A percentile compares a stretch with the other conserved stretches of the same genome.
Conservation (phyloP, 2,329 filamentous ascomycete genomes). For the Eurotiales sp. region DNA sequence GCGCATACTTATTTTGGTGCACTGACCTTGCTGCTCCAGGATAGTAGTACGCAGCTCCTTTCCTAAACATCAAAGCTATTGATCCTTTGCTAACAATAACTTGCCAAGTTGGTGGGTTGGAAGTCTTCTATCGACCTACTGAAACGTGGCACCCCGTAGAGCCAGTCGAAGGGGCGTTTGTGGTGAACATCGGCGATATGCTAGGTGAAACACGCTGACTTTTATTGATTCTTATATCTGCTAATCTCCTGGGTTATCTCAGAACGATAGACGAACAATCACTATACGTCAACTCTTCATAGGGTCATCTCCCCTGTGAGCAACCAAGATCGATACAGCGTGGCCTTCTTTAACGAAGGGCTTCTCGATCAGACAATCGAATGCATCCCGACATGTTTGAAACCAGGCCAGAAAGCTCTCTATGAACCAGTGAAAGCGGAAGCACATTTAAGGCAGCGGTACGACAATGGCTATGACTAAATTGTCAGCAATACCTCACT, state of each 20-base stretch:
- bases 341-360: constrained; percentile 56
- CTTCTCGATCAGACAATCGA: constrained; percentile 43
- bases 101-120: constrained; percentile 42
- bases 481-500: neutral
- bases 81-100: constrained; percentile 8
- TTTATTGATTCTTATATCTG: constrained; percentile 52
- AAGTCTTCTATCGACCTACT: constrained; percentile 48
- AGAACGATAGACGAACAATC: constrained; percentile 50
- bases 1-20: constrained; percentile 56
- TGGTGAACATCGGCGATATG: constrained; percentile 53
- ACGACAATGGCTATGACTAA: constrained; percentile 23
- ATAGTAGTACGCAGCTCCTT: constrained; percentile 27
- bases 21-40: constrained; percentile 55
- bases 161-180: constrained; percentile 46
- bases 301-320: constrained; percentile 21
- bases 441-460: constrained; percentile 27
- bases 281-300: constrained; percentile 3
- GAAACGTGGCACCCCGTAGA: constrained; percentile 45
- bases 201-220: constrained; percentile 40
- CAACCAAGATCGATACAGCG: constrained; percentile 50
- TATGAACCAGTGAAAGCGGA: constrained; percentile 33
- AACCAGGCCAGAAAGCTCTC: constrained; percentile 26
- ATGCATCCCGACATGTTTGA: constrained; percentile 33
- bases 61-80: constrained; percentile 17
- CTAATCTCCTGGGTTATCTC: constrained; percentile 50